Conservation (phyloP, 148 eudicot genomes). For the Chenopodium album region DNA sequence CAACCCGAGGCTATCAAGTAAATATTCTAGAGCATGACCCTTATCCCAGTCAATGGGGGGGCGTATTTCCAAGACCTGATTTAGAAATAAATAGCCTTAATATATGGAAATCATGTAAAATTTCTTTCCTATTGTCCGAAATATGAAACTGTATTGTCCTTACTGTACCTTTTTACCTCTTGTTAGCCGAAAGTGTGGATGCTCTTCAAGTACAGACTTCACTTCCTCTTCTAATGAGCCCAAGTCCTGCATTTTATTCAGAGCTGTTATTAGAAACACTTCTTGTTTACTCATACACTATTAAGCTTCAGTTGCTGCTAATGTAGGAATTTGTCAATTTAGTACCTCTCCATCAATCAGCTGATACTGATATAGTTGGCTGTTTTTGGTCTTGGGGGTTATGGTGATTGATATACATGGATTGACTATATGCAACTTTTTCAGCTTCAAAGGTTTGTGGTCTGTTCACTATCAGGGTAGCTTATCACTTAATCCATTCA, state of each 20-base stretch:
- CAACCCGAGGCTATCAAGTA: constrained; percentile 50
- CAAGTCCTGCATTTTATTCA: constrained; percentile 35
- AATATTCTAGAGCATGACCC: constrained; percentile 62
- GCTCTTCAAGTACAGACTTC: constrained; percentile 32
- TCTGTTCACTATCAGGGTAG: too few species aligned
- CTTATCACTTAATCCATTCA: too few species aligned
- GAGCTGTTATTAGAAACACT: neutral
- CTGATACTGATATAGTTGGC: neutral
- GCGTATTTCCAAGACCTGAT: constrained; percentile 63
- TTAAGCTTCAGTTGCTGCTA: neutral
- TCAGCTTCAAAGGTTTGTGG: neutral
- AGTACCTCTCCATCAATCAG: too few species aligned
- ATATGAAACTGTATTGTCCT: neutral
- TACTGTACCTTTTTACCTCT: constrained; percentile 52
- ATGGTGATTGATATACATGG: neutral
- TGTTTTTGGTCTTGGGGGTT: neutral
- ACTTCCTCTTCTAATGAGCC: constrained; percentile 39
- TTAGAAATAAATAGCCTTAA: neutral
- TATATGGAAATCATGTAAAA: neutral
- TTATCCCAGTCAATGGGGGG: constrained; percentile 68
- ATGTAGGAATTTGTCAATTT: neutral
- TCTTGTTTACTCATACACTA: neutral
- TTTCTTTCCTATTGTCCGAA: neutral
- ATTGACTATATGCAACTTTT: neutral
- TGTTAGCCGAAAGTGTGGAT: constrained; percentile 45